Base-by-base conservation (phyloP, 2,329 filamentous ascomycete species). In the Elsinoe arachidis region DNA sequence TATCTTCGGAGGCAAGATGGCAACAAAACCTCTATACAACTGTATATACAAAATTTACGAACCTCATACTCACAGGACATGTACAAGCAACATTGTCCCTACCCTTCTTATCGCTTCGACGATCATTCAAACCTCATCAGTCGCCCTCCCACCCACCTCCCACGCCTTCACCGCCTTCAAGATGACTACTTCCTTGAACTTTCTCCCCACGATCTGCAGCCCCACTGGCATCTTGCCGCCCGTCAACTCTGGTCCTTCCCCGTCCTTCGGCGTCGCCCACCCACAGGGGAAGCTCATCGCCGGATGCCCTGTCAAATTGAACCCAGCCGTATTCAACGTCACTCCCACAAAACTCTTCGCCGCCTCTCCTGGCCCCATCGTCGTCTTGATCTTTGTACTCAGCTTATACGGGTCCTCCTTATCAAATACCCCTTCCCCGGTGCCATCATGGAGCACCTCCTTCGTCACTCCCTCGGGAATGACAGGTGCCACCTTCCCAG, bases 291-390 rank as follows among this genome's bases (percentile, higher is more conserved):
- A 74, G 37, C 68, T 73, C 64, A 80, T 64, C 0, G 71, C 77
- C 2, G 76, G 77, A 66, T 80, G 77, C 0, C 77, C 77, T 1
- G 76, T 78, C 3, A 75, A 63, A 66, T 80, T 79, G 63, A 80
- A 80, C 2, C 73, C 71, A 33, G 69, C 71, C 0, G 76, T 71
- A 57, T 71, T 78, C 58, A 71, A 66, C 7, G 72, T 74, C 9
- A 74, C 70, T 2, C 75, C 75, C 38, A 80, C 58, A 11, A 57
- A 46, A n/a, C 47, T 53, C 23, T 51, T 71, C 1, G 74, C 72
- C 5, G 72, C 68, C 51, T 70, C 69, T 55, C 75, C 69, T 62
- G 76, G 74, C 12, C 75, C 73, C 59, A 65, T 59, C 2, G 64
- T 59, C 39, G 56, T 61, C 56, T 68, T 67, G 2, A 74, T 67